These are phyloP conservation scores for Leucocoprinus birnbaumii DNA, from an alignment of 768 basidiomycete species.

Conservation along the genomic window DNA sequence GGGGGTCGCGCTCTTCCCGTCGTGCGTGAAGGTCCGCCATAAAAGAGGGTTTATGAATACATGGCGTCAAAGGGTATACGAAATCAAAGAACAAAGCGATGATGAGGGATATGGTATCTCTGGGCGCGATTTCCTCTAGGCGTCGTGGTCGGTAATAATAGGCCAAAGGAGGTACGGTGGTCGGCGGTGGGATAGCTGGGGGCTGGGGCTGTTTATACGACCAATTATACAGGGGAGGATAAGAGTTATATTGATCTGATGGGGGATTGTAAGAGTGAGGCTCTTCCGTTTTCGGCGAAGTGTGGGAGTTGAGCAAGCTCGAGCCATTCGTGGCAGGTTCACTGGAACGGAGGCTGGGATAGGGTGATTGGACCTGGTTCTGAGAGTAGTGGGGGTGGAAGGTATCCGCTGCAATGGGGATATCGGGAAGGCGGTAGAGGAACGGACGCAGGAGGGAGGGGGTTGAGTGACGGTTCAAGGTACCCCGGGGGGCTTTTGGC, in stretches of 20 bases:
- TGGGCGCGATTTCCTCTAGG: constrained; percentile 78
- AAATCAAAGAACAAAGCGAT: constrained; percentile 92
- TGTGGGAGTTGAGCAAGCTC: constrained; percentile 24
- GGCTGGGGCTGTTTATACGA: constrained; percentile 64
- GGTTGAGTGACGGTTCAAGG: constrained; percentile 47
- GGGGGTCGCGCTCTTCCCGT: constrained; percentile 82
- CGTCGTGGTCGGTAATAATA: constrained; percentile 73
- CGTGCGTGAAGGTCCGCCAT: constrained; percentile 83
- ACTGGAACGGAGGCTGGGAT: constrained; percentile 33
- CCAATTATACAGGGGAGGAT: constrained; percentile 70
- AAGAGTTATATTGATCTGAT: constrained; percentile 57
- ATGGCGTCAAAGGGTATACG: constrained; percentile 88
- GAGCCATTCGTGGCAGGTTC: constrained; percentile 33
- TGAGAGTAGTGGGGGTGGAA: constrained; percentile 56
- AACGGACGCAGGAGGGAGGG: constrained; percentile 29
- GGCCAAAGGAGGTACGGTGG: constrained; percentile 60
- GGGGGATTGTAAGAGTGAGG: constrained; percentile 32
- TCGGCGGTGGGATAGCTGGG: constrained; percentile 37
- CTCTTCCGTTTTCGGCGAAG: constrained; percentile 45
- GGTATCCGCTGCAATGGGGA: constrained; percentile 66
- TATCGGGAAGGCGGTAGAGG: constrained; percentile 66
- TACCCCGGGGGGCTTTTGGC: constrained; percentile 47
- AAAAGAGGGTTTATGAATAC: constrained; percentile 88
- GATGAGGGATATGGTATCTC: constrained; percentile 78
- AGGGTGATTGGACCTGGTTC: constrained; percentile 34